Evolutionary conservation across 495 filamentous ascomycete species (phyloP).

Genomic region (Penicillium chermesinum): DNA sequence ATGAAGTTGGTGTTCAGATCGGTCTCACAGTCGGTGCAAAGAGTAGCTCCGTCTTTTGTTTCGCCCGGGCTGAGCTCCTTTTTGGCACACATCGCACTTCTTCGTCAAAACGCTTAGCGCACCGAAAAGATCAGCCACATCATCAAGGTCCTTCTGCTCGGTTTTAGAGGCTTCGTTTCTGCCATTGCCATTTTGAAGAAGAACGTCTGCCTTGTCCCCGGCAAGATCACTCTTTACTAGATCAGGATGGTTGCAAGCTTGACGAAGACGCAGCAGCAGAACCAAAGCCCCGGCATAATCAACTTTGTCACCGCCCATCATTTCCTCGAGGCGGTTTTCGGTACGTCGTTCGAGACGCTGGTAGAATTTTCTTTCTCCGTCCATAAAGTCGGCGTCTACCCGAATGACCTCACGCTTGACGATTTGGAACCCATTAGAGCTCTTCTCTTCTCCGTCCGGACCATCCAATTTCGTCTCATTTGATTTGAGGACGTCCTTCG

Average conservation of each 20-base stretch:
- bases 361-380: constrained; percentile 79
- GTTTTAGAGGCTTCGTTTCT: constrained; percentile 43
- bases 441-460: constrained; percentile 44
- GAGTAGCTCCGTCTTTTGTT: constrained; percentile 50
- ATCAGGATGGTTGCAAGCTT: constrained; percentile 90
- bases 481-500: constrained; percentile 87
- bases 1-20: constrained; percentile 52
- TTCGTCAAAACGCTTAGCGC: constrained; percentile 74
- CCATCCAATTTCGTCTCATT: constrained; percentile 67
- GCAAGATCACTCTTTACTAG: constrained; percentile 77
- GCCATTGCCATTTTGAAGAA: constrained; percentile 53
- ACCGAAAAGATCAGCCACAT: constrained; percentile 77
- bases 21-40: constrained; percentile 67
- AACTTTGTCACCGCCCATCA: constrained; percentile 70
- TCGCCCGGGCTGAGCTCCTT: constrained; percentile 59
- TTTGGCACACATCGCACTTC: constrained; percentile 85
- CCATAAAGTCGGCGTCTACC: constrained; percentile 71
- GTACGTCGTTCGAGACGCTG: constrained; percentile 75
- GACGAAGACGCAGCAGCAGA: constrained; percentile 77
- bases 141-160: constrained; percentile 65
- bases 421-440: constrained; percentile 70
- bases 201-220: constrained; percentile 73
- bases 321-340: constrained; percentile 75
- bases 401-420: constrained; percentile 81
- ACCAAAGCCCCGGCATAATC: constrained; percentile 84